These are phyloP conservation scores for Cyclocybe cylindracea DNA, from an alignment of 768 basidiomycete genomes.

Conservation along the genomic window DNA sequence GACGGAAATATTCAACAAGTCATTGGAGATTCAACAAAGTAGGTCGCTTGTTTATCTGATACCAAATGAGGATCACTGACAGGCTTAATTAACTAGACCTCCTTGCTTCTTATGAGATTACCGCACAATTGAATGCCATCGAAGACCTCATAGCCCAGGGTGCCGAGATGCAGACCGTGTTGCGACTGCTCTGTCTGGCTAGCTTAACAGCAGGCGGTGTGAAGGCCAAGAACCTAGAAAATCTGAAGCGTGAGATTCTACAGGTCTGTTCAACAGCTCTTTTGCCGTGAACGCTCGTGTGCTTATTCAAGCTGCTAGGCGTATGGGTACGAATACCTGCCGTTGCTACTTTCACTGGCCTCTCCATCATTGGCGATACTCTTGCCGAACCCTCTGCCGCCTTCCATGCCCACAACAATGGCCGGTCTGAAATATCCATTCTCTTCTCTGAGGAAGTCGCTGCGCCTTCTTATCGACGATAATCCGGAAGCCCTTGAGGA, in stretches of 20 bases:
- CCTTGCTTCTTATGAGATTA: slow-evolving; percentile 88
- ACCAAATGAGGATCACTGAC: slow-evolving; percentile 4
- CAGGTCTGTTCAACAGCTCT: slow-evolving; percentile 47
- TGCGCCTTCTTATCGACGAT: slow-evolving; percentile 93
- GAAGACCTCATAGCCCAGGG: slow-evolving; percentile 91
- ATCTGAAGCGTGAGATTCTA: slow-evolving; percentile 87
- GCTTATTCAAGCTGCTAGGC: slow-evolving; percentile 40
- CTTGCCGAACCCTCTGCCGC: slow-evolving; percentile 66
- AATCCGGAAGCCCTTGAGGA: slow-evolving; percentile 74
- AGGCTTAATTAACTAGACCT: slow-evolving; percentile 57
- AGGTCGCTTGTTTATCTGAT: slow-evolving; percentile 20
- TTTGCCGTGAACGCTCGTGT: slow-evolving; percentile 30
- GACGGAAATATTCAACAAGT: slow-evolving; percentile 87
- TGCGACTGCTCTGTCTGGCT: slow-evolving; percentile 84
- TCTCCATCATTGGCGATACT: slow-evolving; percentile 69
- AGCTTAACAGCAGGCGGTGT: slow-evolving; percentile 85
- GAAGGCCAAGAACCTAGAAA: slow-evolving; percentile 84
- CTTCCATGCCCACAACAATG: slow-evolving; percentile 41
- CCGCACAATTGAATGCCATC: slow-evolving; percentile 78
- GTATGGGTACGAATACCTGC: slow-evolving; percentile 76
- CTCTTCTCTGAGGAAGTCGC: slow-evolving; percentile 69
- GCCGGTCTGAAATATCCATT: slow-evolving; percentile 69
- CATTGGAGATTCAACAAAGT: slow-evolving; percentile 97
- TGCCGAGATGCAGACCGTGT: slow-evolving; percentile 74
- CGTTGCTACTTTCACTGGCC: slow-evolving; percentile 64